phyloP scores from a whole-genome alignment of 75 land plant genomes.

The Cryptomeria japonica region DNA sequence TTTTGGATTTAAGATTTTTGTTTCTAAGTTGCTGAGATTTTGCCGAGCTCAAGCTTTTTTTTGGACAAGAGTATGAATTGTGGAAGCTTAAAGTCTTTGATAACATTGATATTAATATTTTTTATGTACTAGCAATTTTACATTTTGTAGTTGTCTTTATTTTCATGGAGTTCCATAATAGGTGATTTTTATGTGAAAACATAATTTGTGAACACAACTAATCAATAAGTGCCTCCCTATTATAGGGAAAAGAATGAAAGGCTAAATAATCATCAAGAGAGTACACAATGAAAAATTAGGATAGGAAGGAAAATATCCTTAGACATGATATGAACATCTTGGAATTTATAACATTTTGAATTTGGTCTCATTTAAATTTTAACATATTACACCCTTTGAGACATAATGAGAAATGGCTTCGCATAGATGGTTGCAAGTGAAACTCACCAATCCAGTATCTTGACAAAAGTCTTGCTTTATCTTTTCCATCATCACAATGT shows the following conservation, averaged over 20 bases:
- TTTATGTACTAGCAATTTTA: background rate
- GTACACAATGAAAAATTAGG: background rate
- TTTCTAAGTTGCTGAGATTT: no score
- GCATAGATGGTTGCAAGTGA: background rate
- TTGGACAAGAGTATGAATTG: no score
- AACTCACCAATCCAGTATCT: constrained; percentile 4
- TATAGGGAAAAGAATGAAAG: background rate
- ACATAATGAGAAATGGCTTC: background rate
- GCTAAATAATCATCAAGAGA: background rate
- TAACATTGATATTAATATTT: background rate
- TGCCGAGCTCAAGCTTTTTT: no score
- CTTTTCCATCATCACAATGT: background rate
- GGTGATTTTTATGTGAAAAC: background rate
- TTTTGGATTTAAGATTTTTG: no score
- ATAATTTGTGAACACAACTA: background rate
- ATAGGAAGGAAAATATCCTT: background rate
- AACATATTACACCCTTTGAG: background rate
- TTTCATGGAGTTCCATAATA: background rate
- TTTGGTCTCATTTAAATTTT: background rate
- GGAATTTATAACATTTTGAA: background rate
- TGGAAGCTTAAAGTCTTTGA: background rate
- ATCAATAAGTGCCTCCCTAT: background rate
- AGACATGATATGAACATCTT: background rate
- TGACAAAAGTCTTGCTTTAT: background rate
- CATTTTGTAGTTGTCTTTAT: background rate